Percentiles rank a stretch among this genome's conserved stretches.
These are phyloP conservation scores for Candida fluviatilis DNA, from an alignment of 805 yeast species.

Conservation along the genomic window DNA sequence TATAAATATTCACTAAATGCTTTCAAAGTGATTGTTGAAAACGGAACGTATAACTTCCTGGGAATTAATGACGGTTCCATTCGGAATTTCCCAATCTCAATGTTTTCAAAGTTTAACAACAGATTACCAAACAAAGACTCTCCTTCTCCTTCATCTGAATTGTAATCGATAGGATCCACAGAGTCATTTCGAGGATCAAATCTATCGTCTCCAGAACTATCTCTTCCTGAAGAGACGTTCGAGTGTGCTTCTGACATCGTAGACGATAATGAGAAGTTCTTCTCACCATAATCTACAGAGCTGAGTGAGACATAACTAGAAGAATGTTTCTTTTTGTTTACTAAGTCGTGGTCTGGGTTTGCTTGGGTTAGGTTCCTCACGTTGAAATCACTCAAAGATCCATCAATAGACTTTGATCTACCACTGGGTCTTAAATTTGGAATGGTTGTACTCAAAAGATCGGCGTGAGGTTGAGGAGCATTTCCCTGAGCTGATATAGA, in stretches of 20 bases:
- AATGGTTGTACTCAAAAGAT: slow-evolving; percentile 13
- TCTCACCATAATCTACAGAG: neutral
- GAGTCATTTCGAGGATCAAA: slow-evolving; percentile 4
- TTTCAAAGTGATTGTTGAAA: slow-evolving; percentile 53
- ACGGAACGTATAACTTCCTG: slow-evolving; percentile 65
- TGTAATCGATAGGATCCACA: neutral
- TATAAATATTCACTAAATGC: slow-evolving; percentile 71
- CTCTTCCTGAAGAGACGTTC: slow-evolving; percentile 2
- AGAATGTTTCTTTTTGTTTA: neutral
- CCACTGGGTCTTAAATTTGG: slow-evolving; percentile 17
- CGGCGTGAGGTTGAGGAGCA: slow-evolving; percentile 6
- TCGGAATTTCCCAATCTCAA: slow-evolving; percentile 24
- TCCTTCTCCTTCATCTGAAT: slow-evolving; percentile 2
- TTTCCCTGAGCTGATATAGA: slow-evolving; percentile 37
- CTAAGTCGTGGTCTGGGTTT: neutral
- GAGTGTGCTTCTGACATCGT: slow-evolving; percentile 3
- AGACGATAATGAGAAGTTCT: slow-evolving; percentile 5
- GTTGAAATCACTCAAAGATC: slow-evolving; percentile 3
- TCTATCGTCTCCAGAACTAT: slow-evolving; percentile 3
- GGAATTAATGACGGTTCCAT: slow-evolving; percentile 67
- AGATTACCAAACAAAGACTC: slow-evolving; percentile 14
- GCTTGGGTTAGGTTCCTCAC: neutral
- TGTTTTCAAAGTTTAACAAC: slow-evolving; percentile 30
- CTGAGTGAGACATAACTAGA: neutral
- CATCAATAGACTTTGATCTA: slow-evolving; percentile 4